Evolutionary conservation across 1,284 basidiomycete species (phyloP).

Genomic region (Ganoderma lingzhi): DNA sequence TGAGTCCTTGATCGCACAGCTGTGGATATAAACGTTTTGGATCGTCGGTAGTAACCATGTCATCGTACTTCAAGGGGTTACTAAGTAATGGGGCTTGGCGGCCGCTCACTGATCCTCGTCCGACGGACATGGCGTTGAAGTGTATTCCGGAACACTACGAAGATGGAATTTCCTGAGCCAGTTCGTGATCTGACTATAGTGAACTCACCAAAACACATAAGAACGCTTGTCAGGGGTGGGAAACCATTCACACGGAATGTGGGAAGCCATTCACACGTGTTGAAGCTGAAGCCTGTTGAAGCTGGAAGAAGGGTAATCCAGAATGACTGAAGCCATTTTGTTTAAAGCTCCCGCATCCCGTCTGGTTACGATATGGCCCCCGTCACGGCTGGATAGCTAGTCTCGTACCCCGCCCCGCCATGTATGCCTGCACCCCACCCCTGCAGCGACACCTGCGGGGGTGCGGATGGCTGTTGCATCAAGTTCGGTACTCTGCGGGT

Average conservation of each 20-base stretch:
- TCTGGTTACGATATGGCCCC: not conserved
- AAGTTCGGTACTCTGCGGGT: too few relatives aligned
- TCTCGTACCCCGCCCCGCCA: too few relatives aligned
- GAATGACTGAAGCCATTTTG: not conserved
- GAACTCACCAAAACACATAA: not conserved
- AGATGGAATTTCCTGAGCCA: too few relatives aligned
- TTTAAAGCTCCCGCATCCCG: not conserved
- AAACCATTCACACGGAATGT: not conserved
- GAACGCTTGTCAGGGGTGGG: not conserved
- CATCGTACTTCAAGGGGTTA: not conserved
- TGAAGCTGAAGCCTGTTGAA: not conserved
- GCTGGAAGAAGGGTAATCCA: not conserved
- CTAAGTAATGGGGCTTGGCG: too few relatives aligned
- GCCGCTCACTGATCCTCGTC: not conserved
- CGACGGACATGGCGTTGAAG: not conserved
- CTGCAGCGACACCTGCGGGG: too few relatives aligned
- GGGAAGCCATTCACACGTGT: not conserved
- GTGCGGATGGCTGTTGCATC: too few relatives aligned
- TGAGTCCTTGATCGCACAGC: too few relatives aligned
- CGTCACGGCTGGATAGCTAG: too few relatives aligned
- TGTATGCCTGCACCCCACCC: too few relatives aligned
- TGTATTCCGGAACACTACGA: too few relatives aligned
- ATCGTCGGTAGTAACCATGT: not conserved
- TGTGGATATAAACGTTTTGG: too few relatives aligned
- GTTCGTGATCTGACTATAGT: not conserved